Conservation (phyloP, 106 monocot genomes). For the Phalaenopsis equestris region DNA sequence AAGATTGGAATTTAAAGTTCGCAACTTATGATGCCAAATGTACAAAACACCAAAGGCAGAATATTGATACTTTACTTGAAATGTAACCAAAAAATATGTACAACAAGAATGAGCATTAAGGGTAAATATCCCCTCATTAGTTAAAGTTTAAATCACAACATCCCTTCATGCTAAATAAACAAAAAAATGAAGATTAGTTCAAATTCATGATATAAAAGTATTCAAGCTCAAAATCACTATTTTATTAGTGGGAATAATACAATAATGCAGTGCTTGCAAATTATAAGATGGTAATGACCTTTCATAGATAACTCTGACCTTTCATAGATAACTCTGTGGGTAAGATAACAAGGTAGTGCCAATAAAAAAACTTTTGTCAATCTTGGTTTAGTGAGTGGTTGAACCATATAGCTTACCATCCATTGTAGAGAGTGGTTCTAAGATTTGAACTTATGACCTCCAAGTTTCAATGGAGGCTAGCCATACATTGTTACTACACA, state of each 20-base stretch:
- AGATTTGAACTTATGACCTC: not conserved
- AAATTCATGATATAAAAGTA: not conserved
- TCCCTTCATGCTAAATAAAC: conserved; percentile 3
- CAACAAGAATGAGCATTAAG: not conserved
- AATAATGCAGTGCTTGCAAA: not conserved
- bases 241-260: not conserved
- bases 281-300: not conserved
- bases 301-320: not conserved
- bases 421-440: not conserved
- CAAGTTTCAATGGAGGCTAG: not conserved
- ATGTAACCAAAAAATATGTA: not conserved
- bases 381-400: not conserved
- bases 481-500: not conserved
- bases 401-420: not conserved
- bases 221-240: not conserved
- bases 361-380: not conserved
- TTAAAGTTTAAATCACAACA: not conserved
- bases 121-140: not conserved
- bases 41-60: not conserved
- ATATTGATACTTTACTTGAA: not conserved
- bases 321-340: not conserved
- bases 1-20: not conserved
- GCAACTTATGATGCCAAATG: not conserved
- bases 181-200: not conserved
- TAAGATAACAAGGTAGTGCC: not conserved